phyloP scores from a whole-genome alignment of 2,329 filamentous ascomycete genomes.

The Myriosclerotinia scirpicola region DNA sequence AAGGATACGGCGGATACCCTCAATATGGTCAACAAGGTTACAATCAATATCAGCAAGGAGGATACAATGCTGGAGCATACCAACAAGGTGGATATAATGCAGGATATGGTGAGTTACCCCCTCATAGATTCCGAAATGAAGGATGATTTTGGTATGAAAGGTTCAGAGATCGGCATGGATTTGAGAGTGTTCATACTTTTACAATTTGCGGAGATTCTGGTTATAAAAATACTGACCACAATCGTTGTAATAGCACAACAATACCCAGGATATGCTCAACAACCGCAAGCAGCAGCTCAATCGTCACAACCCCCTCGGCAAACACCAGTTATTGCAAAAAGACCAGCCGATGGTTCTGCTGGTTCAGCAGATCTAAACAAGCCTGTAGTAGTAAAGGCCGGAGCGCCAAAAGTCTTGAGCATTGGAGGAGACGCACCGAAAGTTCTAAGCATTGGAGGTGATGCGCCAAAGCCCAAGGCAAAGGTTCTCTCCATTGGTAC shows the following conservation, averaged over 20 bases:
- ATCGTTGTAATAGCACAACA: conserved; percentile 43
- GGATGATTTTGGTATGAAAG: not conserved
- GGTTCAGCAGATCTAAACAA: conserved; percentile 49
- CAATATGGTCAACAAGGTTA: conserved; percentile 52
- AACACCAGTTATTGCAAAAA: conserved; percentile 64
- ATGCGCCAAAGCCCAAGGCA: conserved; percentile 54
- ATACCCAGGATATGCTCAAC: conserved; percentile 55
- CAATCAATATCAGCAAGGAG: conserved; percentile 54
- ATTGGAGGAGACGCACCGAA: conserved; percentile 63
- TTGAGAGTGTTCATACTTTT: not conserved
- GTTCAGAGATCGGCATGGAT: not conserved
- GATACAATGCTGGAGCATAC: conserved; percentile 41
- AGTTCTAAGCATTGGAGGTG: conserved; percentile 62
- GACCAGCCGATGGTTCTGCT: conserved; percentile 52
- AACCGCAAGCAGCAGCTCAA: conserved; percentile 46
- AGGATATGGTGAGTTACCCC: conserved; percentile 44
- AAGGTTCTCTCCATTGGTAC: conserved; percentile 79
- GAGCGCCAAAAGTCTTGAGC: conserved; percentile 63
- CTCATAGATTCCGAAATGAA: not conserved
- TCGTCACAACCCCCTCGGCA: conserved; percentile 47
- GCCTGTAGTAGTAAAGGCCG: conserved; percentile 54
- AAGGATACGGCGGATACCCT: conserved; percentile 55
- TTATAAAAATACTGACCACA: conserved; percentile 5
- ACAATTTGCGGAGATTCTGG: not conserved
- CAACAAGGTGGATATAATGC: conserved; percentile 39